These are phyloP conservation scores for Kluyveromyces nonfermentans DNA, from an alignment of 805 yeast species.

Conservation along the genomic window DNA sequence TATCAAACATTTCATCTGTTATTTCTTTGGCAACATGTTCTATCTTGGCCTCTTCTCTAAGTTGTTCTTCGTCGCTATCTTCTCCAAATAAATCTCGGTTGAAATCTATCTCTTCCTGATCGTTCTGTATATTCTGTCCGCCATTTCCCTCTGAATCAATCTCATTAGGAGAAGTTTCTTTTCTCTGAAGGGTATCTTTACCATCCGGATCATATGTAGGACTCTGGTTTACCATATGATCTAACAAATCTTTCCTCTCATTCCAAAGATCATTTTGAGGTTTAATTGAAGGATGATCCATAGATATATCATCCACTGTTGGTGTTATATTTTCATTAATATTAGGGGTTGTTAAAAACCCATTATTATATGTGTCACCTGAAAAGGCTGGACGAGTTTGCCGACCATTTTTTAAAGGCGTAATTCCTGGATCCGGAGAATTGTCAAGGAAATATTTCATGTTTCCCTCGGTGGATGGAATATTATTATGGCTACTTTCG, in stretches of 20 bases:
- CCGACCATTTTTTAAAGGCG: constrained; percentile 3
- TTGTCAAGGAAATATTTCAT: constrained; percentile 4
- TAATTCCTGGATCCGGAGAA: neutral
- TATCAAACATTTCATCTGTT: constrained; percentile 11
- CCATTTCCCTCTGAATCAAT: constrained; percentile 24
- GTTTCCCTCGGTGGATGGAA: constrained; percentile 2
- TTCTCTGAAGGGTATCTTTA: neutral
- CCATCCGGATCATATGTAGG: neutral
- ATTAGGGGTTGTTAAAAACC: constrained; percentile 9
- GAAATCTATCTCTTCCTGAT: constrained; percentile 12
- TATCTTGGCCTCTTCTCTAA: constrained; percentile 5
- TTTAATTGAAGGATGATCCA: constrained; percentile 6
- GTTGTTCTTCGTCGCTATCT: constrained; percentile 28
- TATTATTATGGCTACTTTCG: neutral
- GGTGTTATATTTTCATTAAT: constrained; percentile 6
- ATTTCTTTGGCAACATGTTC: constrained; percentile 6
- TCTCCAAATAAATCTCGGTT: constrained; percentile 28
- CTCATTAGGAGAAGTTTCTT: constrained; percentile 7
- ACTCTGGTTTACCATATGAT: neutral
- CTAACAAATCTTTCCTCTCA: constrained; percentile 2
- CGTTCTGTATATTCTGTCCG: constrained; percentile 8
- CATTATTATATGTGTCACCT: constrained; percentile 3
- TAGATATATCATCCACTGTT: constrained; percentile 4
- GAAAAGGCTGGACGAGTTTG: constrained; percentile 3
- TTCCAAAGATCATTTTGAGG: constrained; percentile 5